phyloP scores from a whole-genome alignment of 495 filamentous ascomycete species.

The Neurospora africana region DNA sequence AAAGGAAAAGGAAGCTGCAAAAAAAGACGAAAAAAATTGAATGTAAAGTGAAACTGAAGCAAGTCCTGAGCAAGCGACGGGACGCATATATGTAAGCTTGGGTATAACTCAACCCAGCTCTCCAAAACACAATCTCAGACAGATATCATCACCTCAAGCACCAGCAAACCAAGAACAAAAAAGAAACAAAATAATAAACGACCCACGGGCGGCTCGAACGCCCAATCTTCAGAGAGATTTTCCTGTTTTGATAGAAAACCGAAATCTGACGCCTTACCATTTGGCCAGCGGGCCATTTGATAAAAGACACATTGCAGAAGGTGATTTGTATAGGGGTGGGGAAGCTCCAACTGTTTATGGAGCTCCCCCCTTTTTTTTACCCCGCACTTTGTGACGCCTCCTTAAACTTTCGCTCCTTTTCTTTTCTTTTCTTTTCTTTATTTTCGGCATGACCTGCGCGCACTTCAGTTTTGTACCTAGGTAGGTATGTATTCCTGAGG shows the following conservation, averaged over 20 bases:
- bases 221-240: background rate
- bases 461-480: background rate
- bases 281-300: constrained; percentile 4
- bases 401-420: background rate
- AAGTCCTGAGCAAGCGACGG: background rate
- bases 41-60: background rate
- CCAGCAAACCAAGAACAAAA: background rate
- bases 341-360: background rate
- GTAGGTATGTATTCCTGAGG: background rate
- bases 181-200: background rate
- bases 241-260: background rate
- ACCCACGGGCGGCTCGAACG: background rate
- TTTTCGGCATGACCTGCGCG: background rate
- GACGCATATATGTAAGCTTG: background rate
- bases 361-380: background rate
- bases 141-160: background rate
- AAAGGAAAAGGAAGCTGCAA: background rate
- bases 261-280: constrained; percentile 22
- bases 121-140: background rate
- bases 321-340: background rate
- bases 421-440: background rate
- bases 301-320: background rate
- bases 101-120: background rate
- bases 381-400: background rate
- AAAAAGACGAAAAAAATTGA: no score